Percentiles rank a stretch among this genome's conserved stretches.
Conservation (phyloP, 495 filamentous ascomycete species). For the Neurospora discreta region DNA sequence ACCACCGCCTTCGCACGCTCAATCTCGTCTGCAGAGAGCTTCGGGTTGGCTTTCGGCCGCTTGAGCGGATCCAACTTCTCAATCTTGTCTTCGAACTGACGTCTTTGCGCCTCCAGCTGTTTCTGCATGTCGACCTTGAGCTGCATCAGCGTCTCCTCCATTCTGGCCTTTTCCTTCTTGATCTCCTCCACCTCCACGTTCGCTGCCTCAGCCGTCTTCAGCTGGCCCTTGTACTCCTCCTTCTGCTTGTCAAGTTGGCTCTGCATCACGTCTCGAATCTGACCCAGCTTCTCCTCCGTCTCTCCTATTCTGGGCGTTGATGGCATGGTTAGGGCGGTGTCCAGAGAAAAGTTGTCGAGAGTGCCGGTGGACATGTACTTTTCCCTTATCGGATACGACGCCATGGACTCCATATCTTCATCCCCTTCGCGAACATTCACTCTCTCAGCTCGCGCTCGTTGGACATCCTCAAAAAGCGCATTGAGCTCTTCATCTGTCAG, state of each 20-base stretch:
- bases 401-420: slow-evolving; percentile 80
- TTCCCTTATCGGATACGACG: slow-evolving; percentile 78
- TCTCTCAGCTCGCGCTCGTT: slow-evolving; percentile 71
- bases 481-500: slow-evolving; percentile 92
- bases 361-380: slow-evolving; percentile 97
- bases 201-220: slow-evolving; percentile 66
- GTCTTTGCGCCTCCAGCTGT: slow-evolving; percentile 62
- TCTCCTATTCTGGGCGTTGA: slow-evolving; percentile 77
- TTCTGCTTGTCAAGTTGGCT: slow-evolving; percentile 77
- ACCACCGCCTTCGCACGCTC: slow-evolving; percentile 53
- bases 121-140: slow-evolving; percentile 81
- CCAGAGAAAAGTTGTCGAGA: slow-evolving; percentile 90
- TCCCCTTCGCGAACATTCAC: slow-evolving; percentile 66
- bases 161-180: slow-evolving; percentile 68
- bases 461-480: slow-evolving; percentile 89
- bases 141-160: slow-evolving; percentile 71
- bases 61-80: slow-evolving; percentile 37
- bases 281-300: slow-evolving; percentile 57
- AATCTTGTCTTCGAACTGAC: slow-evolving; percentile 58
- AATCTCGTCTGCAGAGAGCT: slow-evolving; percentile 58
- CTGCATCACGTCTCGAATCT: slow-evolving; percentile 81
- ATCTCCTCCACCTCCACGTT: slow-evolving; percentile 77
- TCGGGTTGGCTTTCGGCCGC: slow-evolving; percentile 43
- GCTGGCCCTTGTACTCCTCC: slow-evolving; percentile 67
- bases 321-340: slow-evolving; percentile 88